Evolutionary conservation across 371 early-diverging fungal genomes (phyloP).

Genomic region (Syncephalastrum contaminatum): DNA sequence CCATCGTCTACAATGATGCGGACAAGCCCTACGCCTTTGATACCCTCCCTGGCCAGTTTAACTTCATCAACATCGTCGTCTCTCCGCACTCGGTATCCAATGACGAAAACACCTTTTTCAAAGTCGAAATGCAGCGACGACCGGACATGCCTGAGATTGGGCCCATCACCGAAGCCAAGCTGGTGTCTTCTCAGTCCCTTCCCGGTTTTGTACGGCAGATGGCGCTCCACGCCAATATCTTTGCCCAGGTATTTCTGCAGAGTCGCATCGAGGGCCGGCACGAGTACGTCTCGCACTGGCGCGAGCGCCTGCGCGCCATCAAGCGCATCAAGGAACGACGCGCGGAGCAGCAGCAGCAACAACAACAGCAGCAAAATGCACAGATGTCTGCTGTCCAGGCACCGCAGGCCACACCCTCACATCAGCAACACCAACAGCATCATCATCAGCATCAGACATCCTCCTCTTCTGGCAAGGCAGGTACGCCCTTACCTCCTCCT

Average conservation of each 20-base stretch:
- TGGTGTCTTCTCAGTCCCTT: conserved; percentile 77
- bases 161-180: conserved; percentile 76
- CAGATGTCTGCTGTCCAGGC: conserved; percentile 6
- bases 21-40: conserved; percentile 82
- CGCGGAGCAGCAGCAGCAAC: conserved; percentile 7
- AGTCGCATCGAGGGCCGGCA: conserved; percentile 45
- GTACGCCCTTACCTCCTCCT: not conserved
- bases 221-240: conserved; percentile 88
- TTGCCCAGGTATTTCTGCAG: conserved; percentile 81
- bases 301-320: conserved; percentile 85
- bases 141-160: conserved; percentile 85
- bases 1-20: conserved; percentile 91
- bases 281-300: conserved; percentile 83
- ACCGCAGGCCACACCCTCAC: not conserved
- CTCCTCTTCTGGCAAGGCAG: not conserved
- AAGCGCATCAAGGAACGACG: conserved; percentile 65
- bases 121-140: conserved; percentile 69
- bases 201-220: conserved; percentile 82
- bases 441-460: not conserved
- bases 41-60: conserved; percentile 92
- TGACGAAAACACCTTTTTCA: conserved; percentile 60
- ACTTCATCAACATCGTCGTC: conserved; percentile 90
- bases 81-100: conserved; percentile 60
- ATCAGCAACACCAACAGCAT: conserved; percentile 3
- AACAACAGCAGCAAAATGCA: conserved; percentile 7